Evolutionary conservation across 139 green algal species (phyloP), one percentile per base, ranked within the genome.

Genomic region (Tetradesmus lagerheimii): DNA sequence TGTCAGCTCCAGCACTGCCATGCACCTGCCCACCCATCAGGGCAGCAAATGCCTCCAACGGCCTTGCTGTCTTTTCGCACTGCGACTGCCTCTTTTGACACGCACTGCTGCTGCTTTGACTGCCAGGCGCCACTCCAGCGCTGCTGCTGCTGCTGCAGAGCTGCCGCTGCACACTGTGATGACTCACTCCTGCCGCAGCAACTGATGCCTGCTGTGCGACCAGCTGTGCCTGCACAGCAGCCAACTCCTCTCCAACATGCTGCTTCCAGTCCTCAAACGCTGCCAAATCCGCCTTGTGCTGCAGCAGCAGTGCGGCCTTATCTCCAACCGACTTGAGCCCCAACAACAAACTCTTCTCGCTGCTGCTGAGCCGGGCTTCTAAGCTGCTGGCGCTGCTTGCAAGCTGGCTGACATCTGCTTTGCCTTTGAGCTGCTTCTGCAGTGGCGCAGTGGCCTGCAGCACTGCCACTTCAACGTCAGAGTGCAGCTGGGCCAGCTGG

Each of bases 251-350:
- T 14, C 18, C 53, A 31, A 87, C 31, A 35, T 87, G 34, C 81
- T 87, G 81, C 53, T 53, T 53, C 81, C 50, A 77, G 4, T 57
- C 31, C 34, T 57, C 53, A 47, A 87, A 25, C 29, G 53, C 53
- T 9, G 18, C 81, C n/a, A 37, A 15, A 57, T 87, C 81, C n/a
- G 81, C 81, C 20, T 87, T 87, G 18, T 35, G 34, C 34, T 88
- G 64, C 64, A 80, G 83, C 64, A 88, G 64, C 41, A 77, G 57
- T 18, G 83, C 83, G 4, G 83, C 41, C 83, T 88, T 88, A 31
- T 88, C 83, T 12, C 64, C 38, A 23, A 67, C 38, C 37, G 83
- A 62, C 62, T 80, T 80, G 57, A 88, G 27, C 14, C 83, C 81
- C 34, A 53, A 38, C 35, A 88, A 20, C 83, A 80, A 6, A 6